Percentiles rank a stretch among this genome's conserved stretches.
phyloP scores from a whole-genome alignment of 257 asterid species.

The Fraxinus quadrangulata region DNA sequence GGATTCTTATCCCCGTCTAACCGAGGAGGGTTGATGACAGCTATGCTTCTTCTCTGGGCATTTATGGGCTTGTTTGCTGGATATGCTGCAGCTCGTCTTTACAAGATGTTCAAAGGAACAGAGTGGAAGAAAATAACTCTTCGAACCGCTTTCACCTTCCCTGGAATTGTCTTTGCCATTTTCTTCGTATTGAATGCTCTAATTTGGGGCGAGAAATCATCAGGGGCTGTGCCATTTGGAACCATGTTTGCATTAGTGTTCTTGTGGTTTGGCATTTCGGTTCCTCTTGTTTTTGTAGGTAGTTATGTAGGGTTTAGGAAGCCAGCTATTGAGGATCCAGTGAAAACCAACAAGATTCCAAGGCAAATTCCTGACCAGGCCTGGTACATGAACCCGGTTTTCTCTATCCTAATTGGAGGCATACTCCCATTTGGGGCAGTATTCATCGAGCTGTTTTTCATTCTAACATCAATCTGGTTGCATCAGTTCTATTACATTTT shows the following conservation, averaged over 20 bases:
- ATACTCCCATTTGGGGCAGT: slow-evolving; percentile 15
- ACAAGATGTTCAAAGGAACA: slow-evolving; percentile 27
- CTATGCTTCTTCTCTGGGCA: slow-evolving; percentile 25
- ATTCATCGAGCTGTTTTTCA: slow-evolving; percentile 13
- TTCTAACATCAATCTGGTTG: slow-evolving; percentile 26
- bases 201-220: slow-evolving; percentile 24
- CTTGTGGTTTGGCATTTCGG: slow-evolving; percentile 19
- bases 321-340: slow-evolving; percentile 59
- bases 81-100: slow-evolving; percentile 22
- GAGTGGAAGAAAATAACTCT: slow-evolving; percentile 31
- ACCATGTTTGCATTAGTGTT: slow-evolving; percentile 19
- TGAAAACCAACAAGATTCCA: slow-evolving; percentile 63
- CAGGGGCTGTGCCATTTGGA: slow-evolving; percentile 56
- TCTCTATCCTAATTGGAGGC: slow-evolving; percentile 19
- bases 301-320: slow-evolving; percentile 33
- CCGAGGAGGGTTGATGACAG: slow-evolving; percentile 31
- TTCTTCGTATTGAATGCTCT: slow-evolving; percentile 26
- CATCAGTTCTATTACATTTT: slow-evolving; percentile 29
- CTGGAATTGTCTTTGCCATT: slow-evolving; percentile 20
- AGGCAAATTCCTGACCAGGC: slow-evolving; percentile 18
- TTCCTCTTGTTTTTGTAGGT: slow-evolving; percentile 62
- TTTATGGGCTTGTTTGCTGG: slow-evolving; percentile 30
- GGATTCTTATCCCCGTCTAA: slow-evolving; percentile 31
- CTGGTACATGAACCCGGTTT: slow-evolving; percentile 16
- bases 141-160: slow-evolving; percentile 23